Percentiles rank a stretch among this genome's conserved stretches.
phyloP scores from a whole-genome alignment of 768 basidiomycete species.

The Hortiboletus flavorubellus region DNA sequence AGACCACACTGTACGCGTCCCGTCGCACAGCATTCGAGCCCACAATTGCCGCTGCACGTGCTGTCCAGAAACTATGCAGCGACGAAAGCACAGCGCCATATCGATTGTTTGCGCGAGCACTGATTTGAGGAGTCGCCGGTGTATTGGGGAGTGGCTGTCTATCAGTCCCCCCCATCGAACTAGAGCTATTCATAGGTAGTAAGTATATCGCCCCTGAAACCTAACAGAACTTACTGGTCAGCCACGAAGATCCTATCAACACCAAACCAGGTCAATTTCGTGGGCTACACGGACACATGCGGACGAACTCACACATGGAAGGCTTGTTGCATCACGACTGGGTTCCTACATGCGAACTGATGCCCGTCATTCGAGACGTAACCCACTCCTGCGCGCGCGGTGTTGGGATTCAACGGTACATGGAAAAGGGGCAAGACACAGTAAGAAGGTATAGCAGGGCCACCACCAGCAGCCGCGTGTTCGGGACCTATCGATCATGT shows the following conservation, averaged over 20 bases:
- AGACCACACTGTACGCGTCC: constrained; percentile 55
- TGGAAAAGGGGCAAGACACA: constrained; percentile 57
- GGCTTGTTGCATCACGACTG: constrained; percentile 47
- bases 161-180: constrained; percentile 47
- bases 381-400: constrained; percentile 32
- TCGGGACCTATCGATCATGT: constrained; percentile 41
- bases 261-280: not conserved
- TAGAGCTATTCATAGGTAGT: constrained; percentile 37
- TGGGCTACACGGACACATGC: rapidly evolving
- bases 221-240: constrained; percentile 36
- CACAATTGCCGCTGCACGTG: constrained; percentile 41
- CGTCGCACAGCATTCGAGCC: constrained; percentile 31
- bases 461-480: constrained; percentile 39
- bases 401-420: constrained; percentile 29
- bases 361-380: constrained; percentile 59
- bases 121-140: constrained; percentile 40
- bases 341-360: constrained; percentile 51
- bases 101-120: constrained; percentile 40
- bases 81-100: constrained; percentile 60
- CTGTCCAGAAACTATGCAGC: constrained; percentile 52
- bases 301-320: constrained; percentile 54
- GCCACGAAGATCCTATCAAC: constrained; percentile 49
- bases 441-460: constrained; percentile 47
- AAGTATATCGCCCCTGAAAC: not conserved
- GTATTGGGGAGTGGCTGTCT: constrained; percentile 43